Evolutionary conservation across 1,284 basidiomycete species (phyloP).

Genomic region (Farysia itapuensis): DNA sequence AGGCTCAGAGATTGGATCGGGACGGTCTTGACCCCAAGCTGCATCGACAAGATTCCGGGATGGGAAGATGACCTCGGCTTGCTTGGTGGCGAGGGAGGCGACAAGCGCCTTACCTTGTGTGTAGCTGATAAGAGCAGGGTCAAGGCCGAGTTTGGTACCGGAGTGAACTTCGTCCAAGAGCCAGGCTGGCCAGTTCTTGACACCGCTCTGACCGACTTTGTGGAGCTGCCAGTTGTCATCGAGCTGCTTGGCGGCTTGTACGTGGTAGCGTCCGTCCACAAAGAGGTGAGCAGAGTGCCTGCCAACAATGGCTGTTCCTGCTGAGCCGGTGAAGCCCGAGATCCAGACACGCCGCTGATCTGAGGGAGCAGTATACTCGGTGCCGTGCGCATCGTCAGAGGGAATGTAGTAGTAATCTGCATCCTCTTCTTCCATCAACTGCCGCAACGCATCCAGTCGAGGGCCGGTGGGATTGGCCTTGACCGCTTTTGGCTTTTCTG

Average conservation of each 20-base stretch:
- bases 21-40: constrained; percentile 72
- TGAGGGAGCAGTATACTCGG: constrained; percentile 78
- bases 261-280: constrained; percentile 86
- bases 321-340: constrained; percentile 81
- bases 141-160: constrained; percentile 73
- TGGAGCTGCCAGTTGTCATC: constrained; percentile 78
- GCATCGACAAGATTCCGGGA: constrained; percentile 79
- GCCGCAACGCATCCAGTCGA: constrained; percentile 65
- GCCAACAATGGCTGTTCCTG: constrained; percentile 78
- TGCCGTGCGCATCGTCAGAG: constrained; percentile 83
- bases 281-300: constrained; percentile 65
- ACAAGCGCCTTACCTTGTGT: constrained; percentile 63
- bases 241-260: constrained; percentile 76
- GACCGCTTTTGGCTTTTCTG: background rate
- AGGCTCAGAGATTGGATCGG: constrained; percentile 69
- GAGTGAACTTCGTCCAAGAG: constrained; percentile 61
- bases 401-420: constrained; percentile 66
- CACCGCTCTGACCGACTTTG: constrained; percentile 66
- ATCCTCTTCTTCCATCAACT: constrained; percentile 34
- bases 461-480: constrained; percentile 28
- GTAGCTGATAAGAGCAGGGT: constrained; percentile 81
- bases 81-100: constrained; percentile 3
- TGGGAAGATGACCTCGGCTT: constrained; percentile 64
- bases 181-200: constrained; percentile 63
- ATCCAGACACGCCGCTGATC: constrained; percentile 83